These are phyloP conservation scores for Zhuliangozyma blackwelliae DNA, from an alignment of 1,139 yeast genomes.

Conservation along the genomic window DNA sequence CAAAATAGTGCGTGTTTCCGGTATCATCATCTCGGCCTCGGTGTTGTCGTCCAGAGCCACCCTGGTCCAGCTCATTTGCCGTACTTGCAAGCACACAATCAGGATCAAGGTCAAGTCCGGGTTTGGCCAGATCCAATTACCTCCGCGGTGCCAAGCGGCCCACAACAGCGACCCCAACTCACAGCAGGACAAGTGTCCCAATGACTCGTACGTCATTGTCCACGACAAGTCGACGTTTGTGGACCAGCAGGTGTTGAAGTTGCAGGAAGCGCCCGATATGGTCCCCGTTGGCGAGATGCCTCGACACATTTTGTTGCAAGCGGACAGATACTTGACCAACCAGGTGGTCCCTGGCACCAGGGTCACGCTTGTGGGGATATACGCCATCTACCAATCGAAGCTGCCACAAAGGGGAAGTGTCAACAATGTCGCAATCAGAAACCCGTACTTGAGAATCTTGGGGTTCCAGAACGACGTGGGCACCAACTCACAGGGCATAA, in stretches of 20 bases:
- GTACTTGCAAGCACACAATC: constrained; percentile 80
- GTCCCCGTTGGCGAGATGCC: constrained; percentile 99
- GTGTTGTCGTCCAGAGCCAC: constrained; percentile 89
- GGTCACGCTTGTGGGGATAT: constrained; percentile 87
- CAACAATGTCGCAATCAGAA: constrained; percentile 73
- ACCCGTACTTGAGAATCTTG: constrained; percentile 82
- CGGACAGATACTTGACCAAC: constrained; percentile 87
- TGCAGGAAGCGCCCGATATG: constrained; percentile 96
- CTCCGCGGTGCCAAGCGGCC: constrained; percentile 68
- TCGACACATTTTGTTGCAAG: constrained; percentile 81
- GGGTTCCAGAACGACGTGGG: constrained; percentile 84
- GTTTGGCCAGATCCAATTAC: constrained; percentile 75
- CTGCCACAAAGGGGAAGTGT: constrained; percentile 23
- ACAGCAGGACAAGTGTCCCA: constrained; percentile 69
- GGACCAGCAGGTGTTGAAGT: constrained; percentile 89
- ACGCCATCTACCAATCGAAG: constrained; percentile 77
- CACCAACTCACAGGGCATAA: constrained; percentile 54
- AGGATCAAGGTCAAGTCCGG: constrained; percentile 65
- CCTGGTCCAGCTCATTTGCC: constrained; percentile 77
- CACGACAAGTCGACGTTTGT: constrained; percentile 91
- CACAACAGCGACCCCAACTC: constrained; percentile 34
- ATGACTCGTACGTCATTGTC: constrained; percentile 88
- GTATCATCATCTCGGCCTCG: constrained; percentile 89
- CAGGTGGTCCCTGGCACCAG: constrained; percentile 93
- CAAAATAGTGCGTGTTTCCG: constrained; percentile 85